Base-by-base conservation (phyloP, 768 basidiomycete genomes). In the Favolaschia claudopus region DNA sequence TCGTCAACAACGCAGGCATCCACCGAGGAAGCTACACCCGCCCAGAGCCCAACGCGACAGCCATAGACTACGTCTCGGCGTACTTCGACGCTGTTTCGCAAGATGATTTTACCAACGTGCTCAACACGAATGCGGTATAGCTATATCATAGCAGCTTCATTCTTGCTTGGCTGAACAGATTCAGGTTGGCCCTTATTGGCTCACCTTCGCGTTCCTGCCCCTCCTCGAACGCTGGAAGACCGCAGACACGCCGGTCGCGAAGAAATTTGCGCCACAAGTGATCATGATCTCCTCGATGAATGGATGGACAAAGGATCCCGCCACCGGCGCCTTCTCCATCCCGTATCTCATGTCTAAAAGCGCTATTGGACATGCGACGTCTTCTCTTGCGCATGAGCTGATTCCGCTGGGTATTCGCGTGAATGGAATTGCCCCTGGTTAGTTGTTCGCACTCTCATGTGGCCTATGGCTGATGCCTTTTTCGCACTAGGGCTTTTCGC, bases 191-290 rank as follows among this genome's bases (percentile, higher is more conserved):
- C 79, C 83, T 6, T 84, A 83, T 67, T 86, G 84, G 80, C 72
- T 84, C 19, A 79, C 83, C 0, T 81, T 84, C 62, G 83, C 84
- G n/a, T 83, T 84, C 71, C 72, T 86, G 4, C 83, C 82, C 7
- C 70, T 86, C 0, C 72, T 85, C 7, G 80, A 81, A 62, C 78
- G 77, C 51, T 79, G 81, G 78, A 79, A 79, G 64, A 67, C 68
- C 36, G 64, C 65, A 29, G 63, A 69, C 1, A 68, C 63, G 42
- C 67, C 65, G 27, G 68, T 58, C 19, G 70, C 68, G 8, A 69
- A 68, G 50, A 74, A 71, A 48, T 82, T 82, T 57, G 79, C 74
- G 10, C 80, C 81, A 2, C 80, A 82, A 65, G 69, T 84, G 25
- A 68, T 84, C 29, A 81, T 82, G 77, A 83, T 81, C 1, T 78